phyloP scores from a whole-genome alignment of 179 eudicot species.

The Gypsophila paniculata region DNA sequence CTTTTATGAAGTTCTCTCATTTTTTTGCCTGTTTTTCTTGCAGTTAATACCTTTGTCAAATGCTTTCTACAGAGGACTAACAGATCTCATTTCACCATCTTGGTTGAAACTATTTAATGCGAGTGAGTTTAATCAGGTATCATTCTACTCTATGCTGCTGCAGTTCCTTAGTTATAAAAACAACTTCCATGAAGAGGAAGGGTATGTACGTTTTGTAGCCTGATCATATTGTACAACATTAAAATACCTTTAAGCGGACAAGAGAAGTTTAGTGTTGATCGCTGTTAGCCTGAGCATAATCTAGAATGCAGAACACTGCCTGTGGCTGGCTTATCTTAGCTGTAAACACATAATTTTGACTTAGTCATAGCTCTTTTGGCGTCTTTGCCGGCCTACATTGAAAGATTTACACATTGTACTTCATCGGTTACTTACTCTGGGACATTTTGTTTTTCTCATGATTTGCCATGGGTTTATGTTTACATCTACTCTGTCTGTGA shows the following conservation, averaged over 20 bases:
- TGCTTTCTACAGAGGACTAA: conserved; percentile 85
- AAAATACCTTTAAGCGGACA: neutral
- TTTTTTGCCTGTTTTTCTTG: conserved; percentile 25
- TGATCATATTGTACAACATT: neutral
- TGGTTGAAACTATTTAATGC: conserved; percentile 96
- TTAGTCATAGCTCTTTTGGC: neutral
- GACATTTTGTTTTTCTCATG: neutral
- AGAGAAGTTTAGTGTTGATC: neutral
- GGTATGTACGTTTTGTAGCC: neutral
- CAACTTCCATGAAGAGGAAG: no score
- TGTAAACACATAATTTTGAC: neutral
- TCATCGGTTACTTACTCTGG: neutral
- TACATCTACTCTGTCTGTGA: neutral
- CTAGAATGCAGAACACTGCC: neutral
- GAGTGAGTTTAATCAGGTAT: conserved; percentile 96
- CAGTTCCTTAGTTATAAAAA: neutral
- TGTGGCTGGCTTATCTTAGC: neutral
- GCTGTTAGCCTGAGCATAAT: neutral
- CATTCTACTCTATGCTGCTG: conserved; percentile 15
- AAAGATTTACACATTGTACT: neutral
- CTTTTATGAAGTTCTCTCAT: conserved; percentile 9
- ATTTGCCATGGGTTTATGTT: neutral
- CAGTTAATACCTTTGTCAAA: conserved; percentile 85
- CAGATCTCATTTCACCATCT: conserved; percentile 90
- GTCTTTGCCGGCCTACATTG: neutral